These are phyloP conservation scores for Xylariaceae sp. DNA, from an alignment of 2,329 filamentous ascomycete species.

Conservation along the genomic window DNA sequence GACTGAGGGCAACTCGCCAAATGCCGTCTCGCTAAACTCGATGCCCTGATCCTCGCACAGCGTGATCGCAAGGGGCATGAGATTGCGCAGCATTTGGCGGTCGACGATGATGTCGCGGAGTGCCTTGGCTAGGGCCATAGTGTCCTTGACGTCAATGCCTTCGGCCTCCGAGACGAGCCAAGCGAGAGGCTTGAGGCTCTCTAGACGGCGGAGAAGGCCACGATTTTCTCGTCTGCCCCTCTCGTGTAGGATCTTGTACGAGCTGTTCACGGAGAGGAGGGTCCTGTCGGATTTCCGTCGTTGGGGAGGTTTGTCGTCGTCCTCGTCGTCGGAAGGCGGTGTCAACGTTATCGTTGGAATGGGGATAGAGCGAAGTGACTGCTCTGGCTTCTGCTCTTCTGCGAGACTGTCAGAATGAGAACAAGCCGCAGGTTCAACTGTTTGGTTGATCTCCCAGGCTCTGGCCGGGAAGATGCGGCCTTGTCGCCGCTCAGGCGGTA, in stretches of 20 bases:
- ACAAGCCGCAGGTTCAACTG: neutral
- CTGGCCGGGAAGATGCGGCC: constrained; percentile 7
- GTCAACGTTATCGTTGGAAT: constrained; percentile 15
- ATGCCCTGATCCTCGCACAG: constrained; percentile 22
- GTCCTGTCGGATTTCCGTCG: no score
- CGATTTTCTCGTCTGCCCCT: neutral
- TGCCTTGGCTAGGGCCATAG: neutral
- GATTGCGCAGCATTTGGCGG: constrained; percentile 12
- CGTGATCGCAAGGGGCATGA: constrained; percentile 19
- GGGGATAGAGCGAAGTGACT: neutral
- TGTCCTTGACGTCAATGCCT: constrained; percentile 13
- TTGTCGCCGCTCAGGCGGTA: constrained; percentile 13
- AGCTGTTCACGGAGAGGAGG: neutral
- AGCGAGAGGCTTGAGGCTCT: constrained; percentile 17
- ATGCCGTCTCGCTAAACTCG: neutral
- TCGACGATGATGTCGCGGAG: constrained; percentile 22
- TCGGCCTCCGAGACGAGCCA: constrained; percentile 18
- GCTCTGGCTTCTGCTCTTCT: neutral
- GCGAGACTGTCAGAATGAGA: neutral
- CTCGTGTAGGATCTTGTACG: neutral
- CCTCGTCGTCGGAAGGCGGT: constrained; percentile 9
- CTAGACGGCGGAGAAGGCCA: neutral
- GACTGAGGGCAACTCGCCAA: constrained; percentile 1
- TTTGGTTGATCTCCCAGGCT: neutral
- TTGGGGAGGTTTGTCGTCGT: neutral